Conservation (phyloP, 108 stramenopile species). For the Cylindrotheca fusiformis region DNA sequence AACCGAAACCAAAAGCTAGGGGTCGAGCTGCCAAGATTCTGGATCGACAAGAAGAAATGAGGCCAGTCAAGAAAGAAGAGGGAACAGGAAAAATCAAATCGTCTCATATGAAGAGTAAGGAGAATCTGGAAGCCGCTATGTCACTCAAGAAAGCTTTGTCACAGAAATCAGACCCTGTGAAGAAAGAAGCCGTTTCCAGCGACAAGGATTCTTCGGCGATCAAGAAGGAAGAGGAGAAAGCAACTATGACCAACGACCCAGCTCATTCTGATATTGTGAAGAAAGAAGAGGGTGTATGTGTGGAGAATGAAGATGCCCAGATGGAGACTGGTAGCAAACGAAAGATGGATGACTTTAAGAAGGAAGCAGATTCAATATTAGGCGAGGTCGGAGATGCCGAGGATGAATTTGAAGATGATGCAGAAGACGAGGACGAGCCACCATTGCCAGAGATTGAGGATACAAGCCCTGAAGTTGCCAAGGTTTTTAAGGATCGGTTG, state of each 20-base stretch:
- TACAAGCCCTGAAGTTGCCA: slow-evolving; percentile 43
- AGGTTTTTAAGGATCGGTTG: slow-evolving; percentile 77
- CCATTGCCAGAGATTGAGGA: slow-evolving; percentile 34
- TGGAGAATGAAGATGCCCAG: slow-evolving; percentile 1
- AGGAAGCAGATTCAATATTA: slow-evolving; percentile 7
- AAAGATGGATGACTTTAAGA: slow-evolving; percentile 24
- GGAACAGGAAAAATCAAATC: slow-evolving; percentile 50
- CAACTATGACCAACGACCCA: slow-evolving; percentile 9
- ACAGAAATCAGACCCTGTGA: neutral
- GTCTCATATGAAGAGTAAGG: slow-evolving; percentile 38
- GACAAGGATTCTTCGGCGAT: slow-evolving; percentile 12
- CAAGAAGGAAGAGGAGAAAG: slow-evolving; percentile 26
- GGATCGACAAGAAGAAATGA: slow-evolving; percentile 30
- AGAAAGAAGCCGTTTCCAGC: neutral
- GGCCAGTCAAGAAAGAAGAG: slow-evolving; percentile 5
- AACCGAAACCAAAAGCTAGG: slow-evolving; percentile 30
- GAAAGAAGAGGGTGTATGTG: slow-evolving; percentile 7
- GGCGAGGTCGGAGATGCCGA: slow-evolving; percentile 28
- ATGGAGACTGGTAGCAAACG: slow-evolving; percentile 23
- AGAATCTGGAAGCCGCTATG: slow-evolving; percentile 65
- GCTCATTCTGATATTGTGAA: slow-evolving; percentile 7
- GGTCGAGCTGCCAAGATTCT: slow-evolving; percentile 76
- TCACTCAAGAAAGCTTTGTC: slow-evolving; percentile 54
- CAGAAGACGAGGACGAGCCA: slow-evolving; percentile 37
- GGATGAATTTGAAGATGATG: slow-evolving; percentile 42